Evolutionary conservation across 139 green algal species (phyloP).

Genomic region (Chlorella sp.): DNA sequence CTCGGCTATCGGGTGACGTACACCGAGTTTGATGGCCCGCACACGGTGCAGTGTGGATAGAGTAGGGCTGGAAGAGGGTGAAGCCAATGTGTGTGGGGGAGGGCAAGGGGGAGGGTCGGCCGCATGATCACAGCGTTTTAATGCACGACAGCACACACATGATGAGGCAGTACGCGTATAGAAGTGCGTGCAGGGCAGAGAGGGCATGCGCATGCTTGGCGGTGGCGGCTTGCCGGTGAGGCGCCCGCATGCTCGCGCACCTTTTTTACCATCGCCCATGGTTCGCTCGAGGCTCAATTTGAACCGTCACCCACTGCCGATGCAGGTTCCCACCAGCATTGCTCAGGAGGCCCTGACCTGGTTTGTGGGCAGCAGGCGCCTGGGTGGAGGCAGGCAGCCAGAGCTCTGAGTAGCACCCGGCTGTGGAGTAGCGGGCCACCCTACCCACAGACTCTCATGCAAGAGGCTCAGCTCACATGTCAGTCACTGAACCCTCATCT

Average conservation of each 20-base stretch:
- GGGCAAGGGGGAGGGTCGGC: no score
- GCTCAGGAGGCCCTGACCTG: background rate
- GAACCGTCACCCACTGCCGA: background rate
- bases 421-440: background rate
- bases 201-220: background rate
- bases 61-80: background rate
- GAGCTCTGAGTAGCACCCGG: no score
- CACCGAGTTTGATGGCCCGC: slow-evolving; percentile 17
- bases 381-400: no score
- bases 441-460: background rate
- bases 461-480: background rate
- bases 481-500: background rate
- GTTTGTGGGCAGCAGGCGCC: background rate
- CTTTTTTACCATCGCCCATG: background rate
- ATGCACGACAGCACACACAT: no score
- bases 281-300: background rate
- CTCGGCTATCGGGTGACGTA: slow-evolving; percentile 24
- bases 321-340: slow-evolving; percentile 20
- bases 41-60: background rate
- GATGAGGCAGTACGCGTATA: background rate
- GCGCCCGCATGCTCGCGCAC: no score
- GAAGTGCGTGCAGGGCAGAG: background rate
- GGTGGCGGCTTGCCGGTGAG: no score
- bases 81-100: no score
- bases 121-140: no score